phyloP scores from a whole-genome alignment of 1,139 yeast species.

The Blastobotrys apis region DNA sequence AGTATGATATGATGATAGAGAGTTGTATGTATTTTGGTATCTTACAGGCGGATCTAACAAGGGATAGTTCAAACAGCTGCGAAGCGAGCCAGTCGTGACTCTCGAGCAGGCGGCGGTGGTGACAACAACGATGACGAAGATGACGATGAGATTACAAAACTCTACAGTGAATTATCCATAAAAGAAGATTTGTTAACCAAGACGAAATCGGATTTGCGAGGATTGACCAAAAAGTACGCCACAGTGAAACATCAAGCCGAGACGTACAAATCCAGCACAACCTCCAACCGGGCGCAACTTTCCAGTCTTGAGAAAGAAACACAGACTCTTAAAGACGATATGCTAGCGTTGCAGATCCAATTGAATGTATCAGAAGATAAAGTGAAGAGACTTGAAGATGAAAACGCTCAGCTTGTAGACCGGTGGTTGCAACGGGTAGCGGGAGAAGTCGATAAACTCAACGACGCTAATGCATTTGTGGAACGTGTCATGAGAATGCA shows the following conservation, averaged over 20 bases:
- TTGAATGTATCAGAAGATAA: conserved; percentile 54
- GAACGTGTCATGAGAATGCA: conserved; percentile 11
- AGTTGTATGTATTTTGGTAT: conserved; percentile 23
- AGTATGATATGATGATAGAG: conserved; percentile 19
- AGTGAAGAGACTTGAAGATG: conserved; percentile 41
- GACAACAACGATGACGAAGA: conserved; percentile 13
- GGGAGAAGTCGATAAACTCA: conserved; percentile 56
- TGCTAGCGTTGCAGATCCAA: conserved; percentile 65
- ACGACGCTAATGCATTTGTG: conserved; percentile 49
- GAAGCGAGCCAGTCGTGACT: too few species aligned
- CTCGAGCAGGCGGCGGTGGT: too few species aligned
- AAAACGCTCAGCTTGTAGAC: conserved; percentile 51
- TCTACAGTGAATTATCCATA: conserved; percentile 23
- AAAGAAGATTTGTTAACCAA: conserved; percentile 19
- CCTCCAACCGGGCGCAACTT: conserved; percentile 12
- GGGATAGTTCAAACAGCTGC: conserved; percentile 15
- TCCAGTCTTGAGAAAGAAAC: conserved; percentile 18
- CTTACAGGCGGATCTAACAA: conserved; percentile 4
- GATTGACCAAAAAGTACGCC: conserved; percentile 10
- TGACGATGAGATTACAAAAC: conserved; percentile 21
- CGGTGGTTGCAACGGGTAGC: conserved; percentile 60
- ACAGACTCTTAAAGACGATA: conserved; percentile 66
- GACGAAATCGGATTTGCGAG: conserved; percentile 10
- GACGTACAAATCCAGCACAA: conserved; percentile 5
- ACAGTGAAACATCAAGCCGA: conserved; percentile 11